These are phyloP conservation scores for Chrysophaeum taylorii DNA, from an alignment of 352 stramenopile genomes.

Conservation along the genomic window DNA sequence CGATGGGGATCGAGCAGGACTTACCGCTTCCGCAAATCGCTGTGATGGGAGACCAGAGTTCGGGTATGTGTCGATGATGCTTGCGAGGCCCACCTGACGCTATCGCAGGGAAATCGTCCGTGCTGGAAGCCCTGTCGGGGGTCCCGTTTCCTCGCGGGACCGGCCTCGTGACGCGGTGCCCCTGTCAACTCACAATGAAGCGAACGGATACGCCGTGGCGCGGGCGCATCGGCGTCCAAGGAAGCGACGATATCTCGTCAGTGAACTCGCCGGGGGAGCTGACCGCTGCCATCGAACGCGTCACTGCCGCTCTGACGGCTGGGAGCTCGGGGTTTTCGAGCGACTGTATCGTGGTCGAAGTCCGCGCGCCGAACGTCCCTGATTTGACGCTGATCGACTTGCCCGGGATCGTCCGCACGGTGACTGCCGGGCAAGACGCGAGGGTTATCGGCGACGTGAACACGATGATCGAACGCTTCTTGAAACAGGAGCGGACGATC, in stretches of 20 bases:
- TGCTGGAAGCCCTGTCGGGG: constrained; percentile 10
- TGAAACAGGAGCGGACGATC: constrained; percentile 58
- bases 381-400: constrained; percentile 67
- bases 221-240: neutral
- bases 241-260: neutral
- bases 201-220: neutral
- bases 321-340: constrained; percentile 49
- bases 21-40: constrained; percentile 44
- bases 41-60: constrained; percentile 72
- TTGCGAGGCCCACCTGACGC: neutral
- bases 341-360: constrained; percentile 61
- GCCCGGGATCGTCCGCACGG: constrained; percentile 57
- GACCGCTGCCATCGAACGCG: constrained; percentile 26
- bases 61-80: constrained; percentile 66
- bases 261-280: constrained; percentile 18
- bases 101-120: constrained; percentile 16
- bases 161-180: constrained; percentile 19
- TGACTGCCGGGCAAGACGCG: constrained; percentile 51
- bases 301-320: constrained; percentile 39
- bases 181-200: constrained; percentile 12
- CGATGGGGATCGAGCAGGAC: constrained; percentile 6
- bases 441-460: constrained; percentile 56
- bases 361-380: constrained; percentile 47
- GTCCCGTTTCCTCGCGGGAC: constrained; percentile 18
- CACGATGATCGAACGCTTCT: constrained; percentile 55